phyloP scores from a whole-genome alignment of 768 basidiomycete species.

The Tricholoma hemisulphureum region DNA sequence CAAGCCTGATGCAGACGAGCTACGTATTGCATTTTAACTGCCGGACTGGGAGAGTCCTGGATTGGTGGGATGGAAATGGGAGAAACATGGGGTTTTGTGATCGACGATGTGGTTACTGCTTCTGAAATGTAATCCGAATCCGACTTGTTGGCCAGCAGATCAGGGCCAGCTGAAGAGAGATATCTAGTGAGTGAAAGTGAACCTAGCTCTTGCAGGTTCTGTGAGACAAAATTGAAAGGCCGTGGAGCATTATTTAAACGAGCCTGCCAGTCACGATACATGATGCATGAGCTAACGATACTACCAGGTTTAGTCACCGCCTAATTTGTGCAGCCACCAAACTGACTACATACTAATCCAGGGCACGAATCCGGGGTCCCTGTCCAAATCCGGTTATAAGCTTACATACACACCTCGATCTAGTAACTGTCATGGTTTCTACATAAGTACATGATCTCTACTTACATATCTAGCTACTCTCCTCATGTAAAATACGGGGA shows the following conservation, averaged over 20 bases:
- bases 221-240: constrained; percentile 25
- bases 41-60: neutral
- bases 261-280: neutral
- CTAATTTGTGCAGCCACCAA: too few relatives aligned
- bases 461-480: too few relatives aligned
- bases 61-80: neutral
- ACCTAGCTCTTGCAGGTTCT: constrained; percentile 27
- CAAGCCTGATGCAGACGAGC: constrained; percentile 41
- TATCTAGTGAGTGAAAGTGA: constrained; percentile 27
- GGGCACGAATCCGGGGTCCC: too few relatives aligned
- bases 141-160: neutral
- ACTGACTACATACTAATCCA: too few relatives aligned
- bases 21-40: constrained; percentile 21
- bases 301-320: too few relatives aligned
- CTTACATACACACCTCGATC: too few relatives aligned
- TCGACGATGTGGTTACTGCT: neutral
- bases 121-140: neutral
- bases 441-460: too few relatives aligned
- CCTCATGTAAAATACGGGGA: too few relatives aligned
- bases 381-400: too few relatives aligned
- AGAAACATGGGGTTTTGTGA: neutral
- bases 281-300: neutral
- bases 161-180: constrained; percentile 6
- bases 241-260: constrained; percentile 1
- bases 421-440: too few relatives aligned